Conservation (phyloP, 2,329 filamentous ascomycete species). For the Alternaria gaisen region DNA sequence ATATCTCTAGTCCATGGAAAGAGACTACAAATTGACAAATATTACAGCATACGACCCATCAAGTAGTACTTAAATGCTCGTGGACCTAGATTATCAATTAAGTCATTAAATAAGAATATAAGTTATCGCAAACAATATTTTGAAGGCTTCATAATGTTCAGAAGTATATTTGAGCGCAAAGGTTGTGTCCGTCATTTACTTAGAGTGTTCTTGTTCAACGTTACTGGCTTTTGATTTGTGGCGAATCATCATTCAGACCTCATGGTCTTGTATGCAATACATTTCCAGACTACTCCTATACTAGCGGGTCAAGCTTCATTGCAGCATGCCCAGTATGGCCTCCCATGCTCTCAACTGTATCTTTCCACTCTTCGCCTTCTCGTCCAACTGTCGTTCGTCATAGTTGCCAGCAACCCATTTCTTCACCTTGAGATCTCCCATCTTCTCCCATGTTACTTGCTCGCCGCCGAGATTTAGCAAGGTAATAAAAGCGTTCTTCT, state of each 20-base stretch:
- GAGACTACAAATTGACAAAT: background rate
- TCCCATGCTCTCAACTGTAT: slow-evolving; percentile 49
- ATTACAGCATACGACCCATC: background rate
- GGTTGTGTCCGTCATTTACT: background rate
- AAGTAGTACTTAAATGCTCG: no score
- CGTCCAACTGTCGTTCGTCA: slow-evolving; percentile 36
- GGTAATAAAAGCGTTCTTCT: slow-evolving; percentile 37
- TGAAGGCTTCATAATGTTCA: no score
- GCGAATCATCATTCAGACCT: background rate
- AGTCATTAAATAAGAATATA: no score
- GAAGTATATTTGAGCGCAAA: background rate
- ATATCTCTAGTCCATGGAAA: background rate
- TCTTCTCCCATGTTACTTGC: slow-evolving; percentile 38
- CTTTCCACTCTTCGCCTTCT: slow-evolving; percentile 24
- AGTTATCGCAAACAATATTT: no score
- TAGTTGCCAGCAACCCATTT: slow-evolving; percentile 52
- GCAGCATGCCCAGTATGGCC: slow-evolving; percentile 40
- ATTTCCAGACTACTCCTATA: background rate
- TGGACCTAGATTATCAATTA: no score
- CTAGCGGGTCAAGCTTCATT: slow-evolving; percentile 1
- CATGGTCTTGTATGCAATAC: background rate
- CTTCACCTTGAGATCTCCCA: slow-evolving; percentile 37
- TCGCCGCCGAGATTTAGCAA: slow-evolving; percentile 48
- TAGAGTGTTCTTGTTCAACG: background rate
- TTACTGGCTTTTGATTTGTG: background rate